Evolutionary conservation across 345 rosid genomes (phyloP), one percentile per base, ranked within the genome.

Genomic region (Schrenkiella parvula): DNA sequence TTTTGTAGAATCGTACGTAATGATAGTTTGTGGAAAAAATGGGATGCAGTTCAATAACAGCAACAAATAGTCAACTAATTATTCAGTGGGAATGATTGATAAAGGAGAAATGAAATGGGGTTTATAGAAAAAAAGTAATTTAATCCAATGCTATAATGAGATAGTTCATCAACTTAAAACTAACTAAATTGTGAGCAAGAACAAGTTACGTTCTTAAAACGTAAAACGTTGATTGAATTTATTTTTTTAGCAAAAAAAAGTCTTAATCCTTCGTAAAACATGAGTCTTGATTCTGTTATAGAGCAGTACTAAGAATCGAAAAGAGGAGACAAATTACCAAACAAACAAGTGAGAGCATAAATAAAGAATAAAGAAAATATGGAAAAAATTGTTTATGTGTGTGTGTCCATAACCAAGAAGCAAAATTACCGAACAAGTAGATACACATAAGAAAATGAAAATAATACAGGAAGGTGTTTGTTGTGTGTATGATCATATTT

Each of bases 51-150:
- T 37, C 25, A 58, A 37, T 21, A 12, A 37, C 46, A 37, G 25
- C 64, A 58, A 37, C 64, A 35, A n/a, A 57, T 34, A 60, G 26
- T 60, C 50, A 59, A 59, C 47, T 21, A 38, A 57, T 3, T 56
- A 56, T 56, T 10, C n/a, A 56, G 42, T 17, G 18, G 2, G 14
- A 54, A 54, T 54, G 60, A 54, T 54, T 54, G 14, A 2, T 9
- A 8, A 8, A 37, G 37, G 5, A 7, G 21, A 53, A 53, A 28
- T 28, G 21, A 53, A 47, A 8, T 10, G 26, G 12, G 54, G n/a
- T 48, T 48, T 22, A 11, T 8, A 34, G 11, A 34, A 34, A 34
- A 34, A 21, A 48, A 22, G 8, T 50, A 50, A 12, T 5, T 2
- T n/a, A n/a, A n/a, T n/a, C n/a, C n/a, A n/a, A n/a, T n/a, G n/a